These are phyloP conservation scores for Aspergillus sp. DNA, from an alignment of 2,329 filamentous ascomycete genomes.

Conservation along the genomic window DNA sequence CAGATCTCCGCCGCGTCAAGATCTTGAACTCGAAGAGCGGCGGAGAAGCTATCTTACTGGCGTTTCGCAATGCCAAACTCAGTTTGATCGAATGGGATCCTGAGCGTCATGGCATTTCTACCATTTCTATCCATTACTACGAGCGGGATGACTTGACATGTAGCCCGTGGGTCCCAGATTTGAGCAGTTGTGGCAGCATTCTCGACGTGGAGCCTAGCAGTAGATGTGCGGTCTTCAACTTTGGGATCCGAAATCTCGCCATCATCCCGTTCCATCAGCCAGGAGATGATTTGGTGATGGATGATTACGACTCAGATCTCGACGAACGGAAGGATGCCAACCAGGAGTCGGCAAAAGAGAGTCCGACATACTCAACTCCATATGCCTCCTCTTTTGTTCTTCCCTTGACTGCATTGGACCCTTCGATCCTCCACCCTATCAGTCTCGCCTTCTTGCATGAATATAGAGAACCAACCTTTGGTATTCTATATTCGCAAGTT, in stretches of 20 bases:
- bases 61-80: conserved; percentile 87
- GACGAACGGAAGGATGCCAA: conserved; percentile 60
- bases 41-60: conserved; percentile 78
- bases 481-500: conserved; percentile 78
- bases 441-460: conserved; percentile 93
- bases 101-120: conserved; percentile 73
- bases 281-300: conserved; percentile 86
- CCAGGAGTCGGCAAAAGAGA: conserved; percentile 34
- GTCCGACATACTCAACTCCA: conserved; percentile 56
- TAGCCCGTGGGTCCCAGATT: conserved; percentile 75
- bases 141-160: conserved; percentile 87
- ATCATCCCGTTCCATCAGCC: conserved; percentile 88
- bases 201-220: conserved; percentile 87
- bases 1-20: conserved; percentile 76
- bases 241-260: conserved; percentile 82
- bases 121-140: conserved; percentile 95
- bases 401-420: conserved; percentile 83
- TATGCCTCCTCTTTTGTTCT: conserved; percentile 93
- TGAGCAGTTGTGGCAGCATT: conserved; percentile 75
- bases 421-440: conserved; percentile 80
- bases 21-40: conserved; percentile 70
- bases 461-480: conserved; percentile 96
- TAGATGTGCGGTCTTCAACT: conserved; percentile 91
- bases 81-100: conserved; percentile 94
- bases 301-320: conserved; percentile 81